These are phyloP conservation scores for Trametes pubescens DNA, from an alignment of 1,284 basidiomycete species.

Conservation along the genomic window DNA sequence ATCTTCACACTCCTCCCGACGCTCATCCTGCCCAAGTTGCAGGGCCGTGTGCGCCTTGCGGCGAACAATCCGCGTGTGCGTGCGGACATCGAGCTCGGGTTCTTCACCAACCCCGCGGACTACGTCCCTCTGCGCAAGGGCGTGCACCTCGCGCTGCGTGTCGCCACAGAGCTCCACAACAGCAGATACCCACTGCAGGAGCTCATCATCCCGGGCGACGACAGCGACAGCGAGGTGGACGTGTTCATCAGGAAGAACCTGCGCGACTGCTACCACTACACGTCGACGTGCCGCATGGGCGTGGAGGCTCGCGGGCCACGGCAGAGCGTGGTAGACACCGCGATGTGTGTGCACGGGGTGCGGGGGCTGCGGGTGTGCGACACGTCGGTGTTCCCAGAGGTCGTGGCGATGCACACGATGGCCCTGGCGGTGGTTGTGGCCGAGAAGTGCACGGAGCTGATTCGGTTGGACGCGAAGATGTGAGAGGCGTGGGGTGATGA, in stretches of 20 bases:
- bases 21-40: slow-evolving; percentile 43
- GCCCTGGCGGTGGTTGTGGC: slow-evolving; percentile 47
- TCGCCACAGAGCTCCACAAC: slow-evolving; percentile 41
- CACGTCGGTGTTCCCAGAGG: slow-evolving; percentile 49
- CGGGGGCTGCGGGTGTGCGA: slow-evolving; percentile 51
- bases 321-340: slow-evolving; percentile 55
- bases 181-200: slow-evolving; percentile 45
- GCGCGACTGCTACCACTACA: slow-evolving; percentile 46
- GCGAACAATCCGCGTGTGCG: slow-evolving; percentile 43
- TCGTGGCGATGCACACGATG: slow-evolving; percentile 46
- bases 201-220: slow-evolving; percentile 41
- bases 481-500: no score
- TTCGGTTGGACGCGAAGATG: slow-evolving; percentile 4
- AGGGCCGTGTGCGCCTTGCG: slow-evolving; percentile 44
- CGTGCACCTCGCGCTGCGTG: slow-evolving; percentile 38
- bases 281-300: slow-evolving; percentile 49
- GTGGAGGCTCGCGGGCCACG: slow-evolving; percentile 33
- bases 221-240: slow-evolving; percentile 38
- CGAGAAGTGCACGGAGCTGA: slow-evolving; percentile 43
- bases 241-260: slow-evolving; percentile 36
- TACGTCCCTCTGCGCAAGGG: slow-evolving; percentile 38
- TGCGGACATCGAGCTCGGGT: slow-evolving; percentile 44
- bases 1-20: slow-evolving; percentile 43
- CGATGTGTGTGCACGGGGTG: slow-evolving; percentile 58
- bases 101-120: slow-evolving; percentile 39